Base-by-base conservation (phyloP, 2,329 filamentous ascomycete genomes). In the Diplodia corticola region DNA sequence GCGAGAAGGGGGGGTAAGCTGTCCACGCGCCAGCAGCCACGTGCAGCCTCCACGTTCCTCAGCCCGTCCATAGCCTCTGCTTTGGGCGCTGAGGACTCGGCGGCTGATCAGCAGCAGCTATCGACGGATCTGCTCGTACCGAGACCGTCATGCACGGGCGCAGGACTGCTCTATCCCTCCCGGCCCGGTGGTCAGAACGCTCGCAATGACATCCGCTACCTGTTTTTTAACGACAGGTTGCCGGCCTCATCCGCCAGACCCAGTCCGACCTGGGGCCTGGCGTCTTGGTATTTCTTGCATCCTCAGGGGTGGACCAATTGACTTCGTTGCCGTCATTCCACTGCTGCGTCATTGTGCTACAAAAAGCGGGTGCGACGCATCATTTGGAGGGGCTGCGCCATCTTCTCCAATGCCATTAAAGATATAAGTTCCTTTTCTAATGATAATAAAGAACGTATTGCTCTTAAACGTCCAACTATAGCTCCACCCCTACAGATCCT, bases 401-500 rank as follows among this genome's bases (percentile, higher is more conserved):
- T 9, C 15, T 22, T 20, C 22, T 20, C 22, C 20, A 54, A 54
- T 37, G 17, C 9, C 7, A 30, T 54, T 37, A 22, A 35, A 12
- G 15, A 30, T 54, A 30, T 22, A 37, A 13, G 6, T 48, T 26
- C 9, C 37, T 22, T 12, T 13, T 51, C 24, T 51, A 24, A 28
- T n/a, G 24, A 46, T 33, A 20, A 33, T 17, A n/a, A 12, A 48
- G 40, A n/a, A n/a, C 26, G 30, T 26, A 22, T 12, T 13, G n/a
- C 13, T 13, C 24, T 20, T 33, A 22, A 54, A 4, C 33, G 3
- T 5, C 33, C 26, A 10, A 40, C 13, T 40, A 54, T 22, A 53
- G 6, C 28, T 28, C n/a, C 46, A 13, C 35, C 20, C 20, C 44
- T 46, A 59, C 51, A 51, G 53, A 46, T 68, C 69, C 73, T 77